Percentiles rank a stretch among this genome's conserved stretches.
Conservation (phyloP, 208 protist genomes). For the Spongospora subterranea region DNA sequence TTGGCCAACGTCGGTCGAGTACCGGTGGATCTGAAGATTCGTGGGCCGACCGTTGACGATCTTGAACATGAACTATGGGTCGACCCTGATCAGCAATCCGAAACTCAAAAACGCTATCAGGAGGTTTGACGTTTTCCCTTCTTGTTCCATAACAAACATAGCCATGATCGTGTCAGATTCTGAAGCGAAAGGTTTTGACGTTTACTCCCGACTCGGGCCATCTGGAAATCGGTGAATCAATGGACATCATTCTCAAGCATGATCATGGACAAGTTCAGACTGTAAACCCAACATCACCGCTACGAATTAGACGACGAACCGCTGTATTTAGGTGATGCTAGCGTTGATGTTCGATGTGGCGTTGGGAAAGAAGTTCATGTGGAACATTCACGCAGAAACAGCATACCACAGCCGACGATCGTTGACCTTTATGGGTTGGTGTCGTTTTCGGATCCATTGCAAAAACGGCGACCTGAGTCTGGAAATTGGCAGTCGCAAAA, state of each 20-base stretch:
- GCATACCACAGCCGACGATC: not conserved
- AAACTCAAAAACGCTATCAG: not conserved
- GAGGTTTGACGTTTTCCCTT: not conserved
- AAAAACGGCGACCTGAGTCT: not conserved
- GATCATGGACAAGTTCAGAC: not conserved
- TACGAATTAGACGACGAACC: too few relatives aligned
- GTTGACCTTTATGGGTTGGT: not conserved
- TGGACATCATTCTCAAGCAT: not conserved
- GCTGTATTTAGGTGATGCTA: not conserved
- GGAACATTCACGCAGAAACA: not conserved
- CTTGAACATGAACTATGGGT: conserved; percentile 45
- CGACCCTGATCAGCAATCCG: conserved; percentile 24
- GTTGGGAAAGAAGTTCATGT: conserved; percentile 28
- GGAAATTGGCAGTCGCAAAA: not conserved
- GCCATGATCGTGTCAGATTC: not conserved
- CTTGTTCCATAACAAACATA: not conserved
- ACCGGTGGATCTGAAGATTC: not conserved
- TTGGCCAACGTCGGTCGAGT: not conserved
- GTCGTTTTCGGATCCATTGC: not conserved
- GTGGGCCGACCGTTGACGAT: not conserved
- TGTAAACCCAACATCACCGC: too few relatives aligned
- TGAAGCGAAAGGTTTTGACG: not conserved
- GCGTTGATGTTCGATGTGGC: not conserved
- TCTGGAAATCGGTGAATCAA: not conserved
- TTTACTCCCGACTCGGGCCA: not conserved